Conservation (phyloP, 352 stramenopile genomes). For the Pythium phragmiticola region DNA sequence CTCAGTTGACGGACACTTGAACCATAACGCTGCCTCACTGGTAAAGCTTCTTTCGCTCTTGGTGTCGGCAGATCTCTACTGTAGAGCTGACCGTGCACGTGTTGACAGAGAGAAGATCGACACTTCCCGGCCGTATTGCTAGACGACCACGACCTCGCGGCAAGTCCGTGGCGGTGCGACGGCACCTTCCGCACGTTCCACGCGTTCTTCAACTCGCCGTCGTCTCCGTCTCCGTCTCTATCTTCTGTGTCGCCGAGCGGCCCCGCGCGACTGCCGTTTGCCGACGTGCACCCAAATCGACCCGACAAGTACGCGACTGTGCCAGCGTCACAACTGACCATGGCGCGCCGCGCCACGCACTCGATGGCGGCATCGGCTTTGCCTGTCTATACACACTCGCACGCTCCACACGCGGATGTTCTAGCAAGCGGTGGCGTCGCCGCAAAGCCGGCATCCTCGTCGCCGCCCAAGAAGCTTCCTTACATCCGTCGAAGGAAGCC, state of each 20-base stretch:
- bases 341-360: neutral
- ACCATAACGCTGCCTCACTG: neutral
- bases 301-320: neutral
- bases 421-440: neutral
- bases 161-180: slow-evolving; percentile 27
- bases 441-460: neutral
- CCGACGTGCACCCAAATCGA: neutral
- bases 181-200: slow-evolving; percentile 44
- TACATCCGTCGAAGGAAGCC: slow-evolving; percentile 20
- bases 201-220: slow-evolving; percentile 39
- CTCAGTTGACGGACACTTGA: neutral
- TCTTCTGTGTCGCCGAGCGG: neutral
- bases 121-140: too few relatives aligned
- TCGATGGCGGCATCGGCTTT: neutral
- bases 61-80: neutral
- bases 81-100: neutral
- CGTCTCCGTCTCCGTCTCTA: neutral
- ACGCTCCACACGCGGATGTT: neutral
- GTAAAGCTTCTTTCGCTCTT: neutral
- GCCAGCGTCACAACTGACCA: neutral
- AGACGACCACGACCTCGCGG: too few relatives aligned
- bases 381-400: neutral
- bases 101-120: too few relatives aligned
- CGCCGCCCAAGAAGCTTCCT: slow-evolving; percentile 19
- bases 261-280: neutral